phyloP scores from a whole-genome alignment of 179 eudicot species.

The Patellifolia procumbens region DNA sequence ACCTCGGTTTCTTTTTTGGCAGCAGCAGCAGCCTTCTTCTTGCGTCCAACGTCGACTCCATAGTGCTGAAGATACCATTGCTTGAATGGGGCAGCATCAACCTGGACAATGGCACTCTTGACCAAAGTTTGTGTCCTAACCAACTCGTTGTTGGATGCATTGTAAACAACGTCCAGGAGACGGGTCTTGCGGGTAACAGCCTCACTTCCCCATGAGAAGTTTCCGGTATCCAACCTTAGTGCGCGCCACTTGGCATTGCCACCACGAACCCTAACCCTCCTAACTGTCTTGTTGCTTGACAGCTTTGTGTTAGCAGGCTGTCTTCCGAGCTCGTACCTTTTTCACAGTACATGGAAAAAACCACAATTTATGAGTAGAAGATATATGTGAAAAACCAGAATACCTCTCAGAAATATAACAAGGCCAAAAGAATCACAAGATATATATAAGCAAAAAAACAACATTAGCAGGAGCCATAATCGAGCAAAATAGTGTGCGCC shows the following conservation, averaged over 20 bases:
- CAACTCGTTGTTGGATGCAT: constrained; percentile 54
- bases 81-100: constrained; percentile 60
- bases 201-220: constrained; percentile 55
- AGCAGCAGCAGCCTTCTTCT: constrained; percentile 46
- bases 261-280: constrained; percentile 54
- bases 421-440: too few species aligned
- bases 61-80: constrained; percentile 55
- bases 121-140: constrained; percentile 59
- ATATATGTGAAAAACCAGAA: not conserved
- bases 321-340: constrained; percentile 50
- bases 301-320: constrained; percentile 52
- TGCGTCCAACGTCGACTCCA: constrained; percentile 49
- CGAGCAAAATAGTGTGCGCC: constrained; percentile 1
- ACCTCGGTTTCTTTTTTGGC: constrained; percentile 50
- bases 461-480: too few species aligned
- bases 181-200: constrained; percentile 53
- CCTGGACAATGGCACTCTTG: constrained; percentile 60
- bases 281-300: constrained; percentile 54
- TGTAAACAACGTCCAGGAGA: constrained; percentile 50
- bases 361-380: not conserved
- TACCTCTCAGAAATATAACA: not conserved
- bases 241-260: constrained; percentile 61
- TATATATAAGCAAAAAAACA: too few species aligned
- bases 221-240: constrained; percentile 49
- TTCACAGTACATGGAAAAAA: not conserved